phyloP scores from a whole-genome alignment of 2,329 filamentous ascomycete species.

The Harringtonia aguacate region DNA sequence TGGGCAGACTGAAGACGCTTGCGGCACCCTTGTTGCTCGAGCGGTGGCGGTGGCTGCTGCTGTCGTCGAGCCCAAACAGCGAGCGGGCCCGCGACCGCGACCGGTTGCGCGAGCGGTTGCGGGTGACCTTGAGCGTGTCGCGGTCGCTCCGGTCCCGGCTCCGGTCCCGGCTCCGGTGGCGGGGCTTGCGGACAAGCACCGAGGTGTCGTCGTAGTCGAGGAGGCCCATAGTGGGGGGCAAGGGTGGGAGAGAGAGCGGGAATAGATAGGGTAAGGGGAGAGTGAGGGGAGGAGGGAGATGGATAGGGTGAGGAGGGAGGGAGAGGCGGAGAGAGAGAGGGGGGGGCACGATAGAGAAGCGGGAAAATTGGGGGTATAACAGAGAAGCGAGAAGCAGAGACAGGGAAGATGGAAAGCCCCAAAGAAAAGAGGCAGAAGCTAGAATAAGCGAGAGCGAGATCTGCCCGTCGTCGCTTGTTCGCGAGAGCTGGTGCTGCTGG shows the following conservation, averaged over 20 bases:
- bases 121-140: constrained; percentile 15
- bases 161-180: constrained; percentile 23
- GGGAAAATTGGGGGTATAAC: too few species aligned
- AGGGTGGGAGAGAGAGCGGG: not conserved
- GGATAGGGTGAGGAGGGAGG: too few species aligned
- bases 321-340: not conserved
- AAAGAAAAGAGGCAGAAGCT: too few species aligned
- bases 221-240: constrained; percentile 18
- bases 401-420: too few species aligned
- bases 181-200: constrained; percentile 15
- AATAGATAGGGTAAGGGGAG: too few species aligned
- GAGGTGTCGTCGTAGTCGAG: constrained; percentile 21
- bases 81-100: constrained; percentile 8
- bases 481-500: too few species aligned
- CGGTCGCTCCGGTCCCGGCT: constrained; percentile 21
- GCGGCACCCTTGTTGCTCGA: constrained; percentile 8
- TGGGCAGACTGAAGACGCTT: constrained; percentile 37
- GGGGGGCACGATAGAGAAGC: not conserved
- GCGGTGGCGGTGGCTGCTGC: not conserved
- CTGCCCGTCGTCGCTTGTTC: too few species aligned
- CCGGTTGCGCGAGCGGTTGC: constrained; percentile 9
- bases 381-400: too few species aligned
- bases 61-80: not conserved
- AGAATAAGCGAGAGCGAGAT: too few species aligned
- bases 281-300: too few species aligned